Evolutionary conservation across 176 grass and related monocot genomes (phyloP).

Genomic region (Avena sativa): DNA sequence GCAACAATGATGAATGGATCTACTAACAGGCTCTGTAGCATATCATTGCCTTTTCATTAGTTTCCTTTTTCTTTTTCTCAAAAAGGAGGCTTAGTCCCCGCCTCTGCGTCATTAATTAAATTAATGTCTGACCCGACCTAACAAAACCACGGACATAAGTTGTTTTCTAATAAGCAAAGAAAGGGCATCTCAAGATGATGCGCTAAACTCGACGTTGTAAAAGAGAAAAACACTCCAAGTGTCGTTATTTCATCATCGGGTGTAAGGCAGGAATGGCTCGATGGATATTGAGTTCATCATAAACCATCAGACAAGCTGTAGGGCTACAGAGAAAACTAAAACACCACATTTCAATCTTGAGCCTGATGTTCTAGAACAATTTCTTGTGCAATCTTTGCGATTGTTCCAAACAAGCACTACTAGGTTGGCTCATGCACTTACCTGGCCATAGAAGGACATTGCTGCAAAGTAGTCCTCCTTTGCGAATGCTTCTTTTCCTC

Average conservation of each 20-base stretch:
- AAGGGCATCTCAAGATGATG: not conserved
- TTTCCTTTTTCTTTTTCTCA: not conserved
- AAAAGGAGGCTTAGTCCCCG: not conserved
- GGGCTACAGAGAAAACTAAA: not conserved
- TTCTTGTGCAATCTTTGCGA: not conserved
- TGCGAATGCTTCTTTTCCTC: conserved; percentile 36
- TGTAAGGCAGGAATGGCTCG: not conserved
- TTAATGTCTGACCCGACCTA: not conserved
- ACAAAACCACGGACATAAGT: not conserved
- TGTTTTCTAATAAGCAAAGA: not conserved
- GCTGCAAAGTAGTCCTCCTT: conserved; percentile 42
- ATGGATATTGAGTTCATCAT: not conserved
- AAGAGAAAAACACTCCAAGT: not conserved
- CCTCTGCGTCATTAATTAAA: not conserved
- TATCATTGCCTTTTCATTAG: not conserved
- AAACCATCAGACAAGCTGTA: conserved; percentile 2
- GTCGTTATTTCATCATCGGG: not conserved
- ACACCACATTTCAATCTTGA: not conserved
- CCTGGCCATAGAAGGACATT: conserved; percentile 25
- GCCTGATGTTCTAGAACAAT: not conserved
- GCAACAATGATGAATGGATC: not conserved
- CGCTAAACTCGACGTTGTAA: not conserved
- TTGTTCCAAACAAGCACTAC: not conserved
- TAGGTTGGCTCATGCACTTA: conserved; percentile 25
- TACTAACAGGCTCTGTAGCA: not conserved